Evolutionary conservation across 2,329 filamentous ascomycete species (phyloP).

Genomic region (Dichotomopilus funicola): DNA sequence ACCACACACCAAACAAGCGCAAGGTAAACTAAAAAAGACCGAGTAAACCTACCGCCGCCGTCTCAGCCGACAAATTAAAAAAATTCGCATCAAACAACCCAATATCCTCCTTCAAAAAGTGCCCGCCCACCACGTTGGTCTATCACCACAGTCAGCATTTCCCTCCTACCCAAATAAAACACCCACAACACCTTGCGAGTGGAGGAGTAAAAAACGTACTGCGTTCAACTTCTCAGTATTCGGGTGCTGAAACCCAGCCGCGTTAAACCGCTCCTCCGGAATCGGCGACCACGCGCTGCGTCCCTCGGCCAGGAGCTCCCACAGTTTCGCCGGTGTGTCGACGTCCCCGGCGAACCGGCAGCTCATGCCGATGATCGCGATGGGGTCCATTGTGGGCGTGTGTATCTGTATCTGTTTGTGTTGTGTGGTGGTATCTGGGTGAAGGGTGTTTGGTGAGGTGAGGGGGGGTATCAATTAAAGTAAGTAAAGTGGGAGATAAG

Average conservation of each 20-base stretch:
- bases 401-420: neutral
- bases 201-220: too few species aligned
- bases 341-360: constrained; percentile 34
- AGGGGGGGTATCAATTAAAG: too few species aligned
- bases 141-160: constrained; percentile 12
- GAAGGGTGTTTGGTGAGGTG: too few species aligned
- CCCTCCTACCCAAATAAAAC: neutral
- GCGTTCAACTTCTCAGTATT: constrained; percentile 23
- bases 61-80: constrained; percentile 26
- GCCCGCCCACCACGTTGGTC: constrained; percentile 30
- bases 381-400: constrained; percentile 25
- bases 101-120: constrained; percentile 27
- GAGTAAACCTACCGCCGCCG: constrained; percentile 23
- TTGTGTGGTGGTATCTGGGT: too few species aligned
- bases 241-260: constrained; percentile 28
- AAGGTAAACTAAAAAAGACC: neutral
- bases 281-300: constrained; percentile 21
- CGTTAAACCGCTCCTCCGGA: constrained; percentile 30
- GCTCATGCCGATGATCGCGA: constrained; percentile 35
- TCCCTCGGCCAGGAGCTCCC: constrained; percentile 24
- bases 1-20: neutral
- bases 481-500: neutral
- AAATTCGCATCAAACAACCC: constrained; percentile 28
- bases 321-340: constrained; percentile 29
- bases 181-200: too few species aligned